These are phyloP conservation scores for Pestalotiopsis sp. DNA, from an alignment of 2,329 filamentous ascomycete species.

Conservation along the genomic window DNA sequence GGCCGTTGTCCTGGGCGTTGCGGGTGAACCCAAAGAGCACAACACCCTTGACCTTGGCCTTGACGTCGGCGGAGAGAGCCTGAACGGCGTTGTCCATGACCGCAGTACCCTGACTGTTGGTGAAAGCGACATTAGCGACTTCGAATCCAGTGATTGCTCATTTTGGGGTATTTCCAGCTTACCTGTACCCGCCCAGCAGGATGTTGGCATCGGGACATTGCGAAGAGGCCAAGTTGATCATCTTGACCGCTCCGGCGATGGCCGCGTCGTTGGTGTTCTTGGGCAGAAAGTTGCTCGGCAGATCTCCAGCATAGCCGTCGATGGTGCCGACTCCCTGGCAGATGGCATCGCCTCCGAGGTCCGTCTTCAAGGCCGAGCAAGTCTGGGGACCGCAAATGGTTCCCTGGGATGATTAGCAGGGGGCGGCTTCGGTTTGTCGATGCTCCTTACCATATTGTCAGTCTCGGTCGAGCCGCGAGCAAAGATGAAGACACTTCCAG, in stretches of 20 bases:
- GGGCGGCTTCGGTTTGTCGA: not conserved
- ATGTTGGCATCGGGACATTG: slow-evolving; percentile 6
- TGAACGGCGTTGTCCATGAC: slow-evolving; percentile 41
- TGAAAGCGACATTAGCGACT: slow-evolving; percentile 18
- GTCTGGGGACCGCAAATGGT: slow-evolving; percentile 29
- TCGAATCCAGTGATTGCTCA: slow-evolving; percentile 28
- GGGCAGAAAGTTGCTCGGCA: slow-evolving; percentile 30
- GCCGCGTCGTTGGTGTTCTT: slow-evolving; percentile 30
- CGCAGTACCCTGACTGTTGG: slow-evolving; percentile 36
- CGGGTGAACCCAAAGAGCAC: slow-evolving; percentile 41
- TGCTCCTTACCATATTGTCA: slow-evolving; percentile 2
- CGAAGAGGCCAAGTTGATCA: slow-evolving; percentile 3
- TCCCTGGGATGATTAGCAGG: slow-evolving; percentile 24
- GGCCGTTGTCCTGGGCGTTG: slow-evolving; percentile 35
- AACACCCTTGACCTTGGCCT: slow-evolving; percentile 35
- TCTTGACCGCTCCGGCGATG: slow-evolving; percentile 24
- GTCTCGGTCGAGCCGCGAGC: slow-evolving; percentile 5
- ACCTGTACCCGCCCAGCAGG: slow-evolving; percentile 6
- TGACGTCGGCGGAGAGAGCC: slow-evolving; percentile 24
- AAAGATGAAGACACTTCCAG: slow-evolving; percentile 29
- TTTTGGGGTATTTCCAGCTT: slow-evolving; percentile 26
- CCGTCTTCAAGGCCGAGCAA: slow-evolving; percentile 28
- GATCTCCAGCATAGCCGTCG: slow-evolving; percentile 30
- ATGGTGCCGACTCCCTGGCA: slow-evolving; percentile 36
- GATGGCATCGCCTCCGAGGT: slow-evolving; percentile 29